A percentile compares a stretch with the other conserved stretches of the same genome.
Conservation (phyloP, 202 grass and related monocot genomes). For the Panicum hallii region DNA sequence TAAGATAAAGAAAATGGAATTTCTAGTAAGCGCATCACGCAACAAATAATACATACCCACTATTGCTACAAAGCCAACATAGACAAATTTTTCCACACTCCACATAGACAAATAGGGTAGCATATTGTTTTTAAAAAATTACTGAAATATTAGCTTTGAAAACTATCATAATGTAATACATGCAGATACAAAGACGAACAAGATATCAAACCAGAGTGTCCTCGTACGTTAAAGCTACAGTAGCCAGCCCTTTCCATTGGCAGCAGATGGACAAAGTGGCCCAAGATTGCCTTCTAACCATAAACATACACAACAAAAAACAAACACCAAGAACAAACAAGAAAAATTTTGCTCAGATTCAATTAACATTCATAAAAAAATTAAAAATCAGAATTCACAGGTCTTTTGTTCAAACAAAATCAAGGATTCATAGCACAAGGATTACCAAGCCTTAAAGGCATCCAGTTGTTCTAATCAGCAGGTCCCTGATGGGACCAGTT, state of each 20-base stretch:
- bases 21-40: conserved; percentile 30
- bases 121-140: conserved; percentile 37
- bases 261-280: conserved; percentile 83
- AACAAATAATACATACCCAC: conserved; percentile 4
- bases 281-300: conserved; percentile 85
- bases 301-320: conserved; percentile 78
- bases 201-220: conserved; percentile 82
- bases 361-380: conserved; percentile 49
- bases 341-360: conserved; percentile 58
- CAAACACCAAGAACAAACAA: conserved; percentile 80
- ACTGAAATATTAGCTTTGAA: conserved; percentile 38
- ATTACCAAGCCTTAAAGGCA: conserved; percentile 42
- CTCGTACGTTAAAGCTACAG: conserved; percentile 76
- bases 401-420: conserved; percentile 41
- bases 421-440: conserved; percentile 28
- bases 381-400: conserved; percentile 49
- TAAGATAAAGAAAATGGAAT: background rate
- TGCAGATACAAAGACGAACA: conserved; percentile 62
- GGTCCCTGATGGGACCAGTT: background rate
- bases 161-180: conserved; percentile 55
- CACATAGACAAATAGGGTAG: conserved; percentile 29
- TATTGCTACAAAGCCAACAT: background rate
- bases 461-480: conserved; percentile 15
- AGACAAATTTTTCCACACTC: conserved; percentile 37
- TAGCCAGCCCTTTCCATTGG: conserved; percentile 79